Percentiles rank a stretch among this genome's conserved stretches.
These are phyloP conservation scores for Arthrobotrys megalospora DNA, from an alignment of 2,329 filamentous ascomycete genomes.

Conservation along the genomic window DNA sequence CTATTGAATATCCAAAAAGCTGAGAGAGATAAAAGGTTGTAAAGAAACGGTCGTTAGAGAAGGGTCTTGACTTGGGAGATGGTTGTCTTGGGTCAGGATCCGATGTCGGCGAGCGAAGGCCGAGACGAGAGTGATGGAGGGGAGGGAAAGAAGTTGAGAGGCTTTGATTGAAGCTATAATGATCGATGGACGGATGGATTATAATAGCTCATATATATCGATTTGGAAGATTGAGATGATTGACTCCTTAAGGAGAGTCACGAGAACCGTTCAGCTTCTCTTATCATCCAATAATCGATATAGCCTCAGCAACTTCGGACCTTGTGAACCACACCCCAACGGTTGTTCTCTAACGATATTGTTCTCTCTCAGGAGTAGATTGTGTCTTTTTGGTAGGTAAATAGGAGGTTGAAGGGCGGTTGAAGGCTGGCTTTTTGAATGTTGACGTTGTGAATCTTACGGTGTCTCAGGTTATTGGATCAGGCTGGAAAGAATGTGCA, in stretches of 20 bases:
- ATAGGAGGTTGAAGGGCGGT: constrained; percentile 9
- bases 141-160: constrained; percentile 42
- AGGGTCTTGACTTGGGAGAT: constrained; percentile 64
- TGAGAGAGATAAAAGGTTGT: constrained; percentile 49
- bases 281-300: constrained; percentile 61
- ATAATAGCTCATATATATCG: constrained; percentile 60
- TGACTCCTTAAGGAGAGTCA: constrained; percentile 54
- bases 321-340: constrained; percentile 53
- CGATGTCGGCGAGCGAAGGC: constrained; percentile 50
- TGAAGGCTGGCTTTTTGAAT: constrained; percentile 21
- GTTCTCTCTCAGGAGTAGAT: constrained; percentile 23
- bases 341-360: constrained; percentile 6
- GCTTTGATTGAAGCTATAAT: constrained; percentile 51
- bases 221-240: constrained; percentile 40
- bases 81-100: constrained; percentile 67
- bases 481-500: constrained; percentile 55
- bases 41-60: constrained; percentile 65
- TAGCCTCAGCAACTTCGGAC: constrained; percentile 57
- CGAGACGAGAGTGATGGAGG: constrained; percentile 36
- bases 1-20: constrained; percentile 52
- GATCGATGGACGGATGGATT: neutral
- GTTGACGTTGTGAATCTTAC: constrained; percentile 17
- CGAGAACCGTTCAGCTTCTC: constrained; percentile 49
- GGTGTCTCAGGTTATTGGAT: constrained; percentile 18
- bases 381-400: constrained; percentile 17